Percentiles rank a stretch among this genome's conserved stretches.
Evolutionary conservation across 2,329 filamentous ascomycete species (phyloP).

Genomic region (Sphaerulina populicola): DNA sequence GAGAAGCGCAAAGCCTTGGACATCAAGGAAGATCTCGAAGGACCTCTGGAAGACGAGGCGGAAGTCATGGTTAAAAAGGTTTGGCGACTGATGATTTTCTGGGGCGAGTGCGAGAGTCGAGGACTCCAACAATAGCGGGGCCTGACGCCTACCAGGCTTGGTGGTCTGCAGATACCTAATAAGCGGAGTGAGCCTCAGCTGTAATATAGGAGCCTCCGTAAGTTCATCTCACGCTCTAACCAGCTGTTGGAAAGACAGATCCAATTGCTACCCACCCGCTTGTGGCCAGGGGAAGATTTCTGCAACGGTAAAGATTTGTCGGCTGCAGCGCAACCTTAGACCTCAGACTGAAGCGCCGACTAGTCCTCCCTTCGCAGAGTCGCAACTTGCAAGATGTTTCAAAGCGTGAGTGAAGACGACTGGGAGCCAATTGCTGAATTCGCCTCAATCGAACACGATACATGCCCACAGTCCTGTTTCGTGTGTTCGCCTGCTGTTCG

Average conservation of each 20-base stretch:
- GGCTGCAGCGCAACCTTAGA: background rate
- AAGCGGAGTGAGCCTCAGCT: background rate
- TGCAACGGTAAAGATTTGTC: background rate
- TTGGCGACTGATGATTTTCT: slow-evolving; percentile 47
- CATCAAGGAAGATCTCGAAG: slow-evolving; percentile 74
- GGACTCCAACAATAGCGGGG: slow-evolving; percentile 3
- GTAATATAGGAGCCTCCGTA: no score
- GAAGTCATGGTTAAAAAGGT: slow-evolving; percentile 92
- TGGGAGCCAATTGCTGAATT: background rate
- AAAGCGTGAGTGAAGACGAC: background rate
- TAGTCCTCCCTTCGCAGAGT: background rate
- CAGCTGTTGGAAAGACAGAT: no score
- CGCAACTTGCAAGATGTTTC: background rate
- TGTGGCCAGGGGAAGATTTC: background rate
- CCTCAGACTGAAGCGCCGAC: background rate
- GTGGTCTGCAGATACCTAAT: background rate
- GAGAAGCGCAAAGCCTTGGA: slow-evolving; percentile 57
- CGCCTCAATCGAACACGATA: background rate
- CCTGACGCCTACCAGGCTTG: background rate
- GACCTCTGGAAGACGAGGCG: slow-evolving; percentile 90
- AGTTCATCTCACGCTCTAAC: no score
- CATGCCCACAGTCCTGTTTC: background rate
- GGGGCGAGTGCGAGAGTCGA: slow-evolving; percentile 19
- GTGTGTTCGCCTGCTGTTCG: no score
- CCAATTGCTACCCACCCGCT: no score